Evolutionary conservation across 2,329 filamentous ascomycete genomes (phyloP).

Genomic region (Bisporella sp.): DNA sequence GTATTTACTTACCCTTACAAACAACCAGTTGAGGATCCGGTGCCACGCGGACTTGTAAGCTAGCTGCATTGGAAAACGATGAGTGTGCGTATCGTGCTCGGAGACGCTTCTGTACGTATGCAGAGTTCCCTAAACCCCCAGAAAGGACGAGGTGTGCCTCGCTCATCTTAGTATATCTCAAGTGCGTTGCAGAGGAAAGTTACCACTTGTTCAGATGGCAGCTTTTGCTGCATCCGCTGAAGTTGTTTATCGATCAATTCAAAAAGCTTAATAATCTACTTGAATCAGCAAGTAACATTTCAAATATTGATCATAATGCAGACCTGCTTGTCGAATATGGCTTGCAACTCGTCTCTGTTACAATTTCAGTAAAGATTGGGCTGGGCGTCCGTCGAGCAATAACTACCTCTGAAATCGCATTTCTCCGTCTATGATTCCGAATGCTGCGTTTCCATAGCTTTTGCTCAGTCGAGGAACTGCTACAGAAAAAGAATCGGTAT

Average conservation of each 20-base stretch:
- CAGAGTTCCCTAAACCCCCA: slow-evolving; percentile 35
- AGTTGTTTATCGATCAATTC: background rate
- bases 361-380: no score
- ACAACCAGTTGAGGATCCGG: slow-evolving; percentile 17
- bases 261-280: slow-evolving; percentile 10
- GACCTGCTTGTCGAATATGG: background rate
- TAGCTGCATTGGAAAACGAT: slow-evolving; percentile 5
- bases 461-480: slow-evolving; percentile 21
- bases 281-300: background rate
- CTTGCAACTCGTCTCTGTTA: no score
- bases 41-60: slow-evolving; percentile 11
- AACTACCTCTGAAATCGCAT: no score
- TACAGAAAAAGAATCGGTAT: slow-evolving; percentile 31
- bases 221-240: no score
- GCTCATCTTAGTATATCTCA: background rate
- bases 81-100: slow-evolving; percentile 20
- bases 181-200: no score
- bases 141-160: slow-evolving; percentile 33
- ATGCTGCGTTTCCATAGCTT: no score
- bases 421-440: no score
- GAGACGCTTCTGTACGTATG: slow-evolving; percentile 32
- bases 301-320: background rate
- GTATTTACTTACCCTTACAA: slow-evolving; percentile 7
- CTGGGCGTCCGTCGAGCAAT: no score
- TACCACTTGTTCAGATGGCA: no score